phyloP scores from a whole-genome alignment of 768 basidiomycete genomes.

The Lentinula aciculospora region DNA sequence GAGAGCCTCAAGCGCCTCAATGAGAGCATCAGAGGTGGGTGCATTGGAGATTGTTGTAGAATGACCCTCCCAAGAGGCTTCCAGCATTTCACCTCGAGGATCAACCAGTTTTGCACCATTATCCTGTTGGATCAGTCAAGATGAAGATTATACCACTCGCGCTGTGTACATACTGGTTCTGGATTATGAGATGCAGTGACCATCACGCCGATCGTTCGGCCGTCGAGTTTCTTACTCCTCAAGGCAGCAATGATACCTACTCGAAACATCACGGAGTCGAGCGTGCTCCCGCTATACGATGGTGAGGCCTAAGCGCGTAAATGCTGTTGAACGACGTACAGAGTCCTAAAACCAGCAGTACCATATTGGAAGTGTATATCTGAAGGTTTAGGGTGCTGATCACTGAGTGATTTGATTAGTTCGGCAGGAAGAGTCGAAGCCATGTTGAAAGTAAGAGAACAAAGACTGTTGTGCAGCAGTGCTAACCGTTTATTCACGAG shows the following conservation, averaged over 20 bases:
- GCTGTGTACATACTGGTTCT: conserved; percentile 61
- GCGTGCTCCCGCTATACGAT: conserved; percentile 47
- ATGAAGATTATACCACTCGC: background rate
- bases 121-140: conserved; percentile 49
- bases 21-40: conserved; percentile 63
- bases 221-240: conserved; percentile 86
- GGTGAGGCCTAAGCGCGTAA: conserved; percentile 9
- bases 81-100: conserved; percentile 96
- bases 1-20: conserved; percentile 56
- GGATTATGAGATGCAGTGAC: conserved; percentile 99
- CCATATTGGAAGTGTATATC: conserved; percentile 79
- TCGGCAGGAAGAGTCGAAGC: conserved; percentile 29
- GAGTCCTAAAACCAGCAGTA: conserved; percentile 89
- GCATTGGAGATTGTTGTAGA: conserved; percentile 89
- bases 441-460: conserved; percentile 19
- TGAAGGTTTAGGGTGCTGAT: conserved; percentile 68
- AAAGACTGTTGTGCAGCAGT: background rate
- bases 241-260: conserved; percentile 88
- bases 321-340: conserved; percentile 45
- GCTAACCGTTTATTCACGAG: background rate
- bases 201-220: conserved; percentile 95
- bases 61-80: conserved; percentile 85
- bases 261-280: conserved; percentile 92
- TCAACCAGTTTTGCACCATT: conserved; percentile 99
- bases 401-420: conserved; percentile 42